phyloP scores from a whole-genome alignment of 257 asterid genomes.

The Gentiana dahurica region DNA sequence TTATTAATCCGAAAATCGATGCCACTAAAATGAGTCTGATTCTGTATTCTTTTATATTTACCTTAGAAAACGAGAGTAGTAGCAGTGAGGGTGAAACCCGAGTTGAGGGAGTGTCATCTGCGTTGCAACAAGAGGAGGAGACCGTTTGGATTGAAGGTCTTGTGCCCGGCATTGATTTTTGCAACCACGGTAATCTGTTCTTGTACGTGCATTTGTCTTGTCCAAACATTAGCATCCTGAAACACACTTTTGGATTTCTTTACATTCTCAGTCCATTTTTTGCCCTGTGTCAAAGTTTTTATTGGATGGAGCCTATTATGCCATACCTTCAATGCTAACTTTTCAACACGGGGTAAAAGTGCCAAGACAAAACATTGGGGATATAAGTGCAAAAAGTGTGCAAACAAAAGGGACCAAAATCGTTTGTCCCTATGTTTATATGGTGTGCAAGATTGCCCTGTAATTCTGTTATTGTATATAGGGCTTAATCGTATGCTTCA shows the following conservation, averaged over 20 bases:
- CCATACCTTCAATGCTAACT: too few relatives aligned
- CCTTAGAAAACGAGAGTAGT: conserved; percentile 3
- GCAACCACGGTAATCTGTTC: conserved; percentile 79
- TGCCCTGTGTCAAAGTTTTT: neutral
- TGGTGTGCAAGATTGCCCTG: too few relatives aligned
- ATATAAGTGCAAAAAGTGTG: too few relatives aligned
- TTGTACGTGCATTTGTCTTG: neutral
- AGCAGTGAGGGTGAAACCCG: conserved; percentile 19
- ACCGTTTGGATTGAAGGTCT: conserved; percentile 84
- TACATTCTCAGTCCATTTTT: neutral
- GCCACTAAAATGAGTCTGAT: conserved; percentile 3
- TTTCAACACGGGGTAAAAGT: too few relatives aligned
- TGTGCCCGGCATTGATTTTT: conserved; percentile 96
- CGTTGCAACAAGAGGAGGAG: conserved; percentile 45
- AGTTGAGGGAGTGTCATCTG: conserved; percentile 28
- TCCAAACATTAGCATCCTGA: neutral
- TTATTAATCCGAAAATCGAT: conserved; percentile 21
- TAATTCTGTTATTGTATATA: too few relatives aligned
- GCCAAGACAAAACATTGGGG: too few relatives aligned
- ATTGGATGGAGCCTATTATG: too few relatives aligned
- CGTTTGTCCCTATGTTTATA: too few relatives aligned
- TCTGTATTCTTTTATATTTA: conserved; percentile 4
- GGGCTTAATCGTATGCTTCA: too few relatives aligned
- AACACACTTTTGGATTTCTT: neutral
- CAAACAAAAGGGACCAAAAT: too few relatives aligned